Percentiles rank a stretch among this genome's conserved stretches.
These are phyloP conservation scores for Nelumbo lutea DNA, from an alignment of 164 flowering plant genomes.

Conservation along the genomic window DNA sequence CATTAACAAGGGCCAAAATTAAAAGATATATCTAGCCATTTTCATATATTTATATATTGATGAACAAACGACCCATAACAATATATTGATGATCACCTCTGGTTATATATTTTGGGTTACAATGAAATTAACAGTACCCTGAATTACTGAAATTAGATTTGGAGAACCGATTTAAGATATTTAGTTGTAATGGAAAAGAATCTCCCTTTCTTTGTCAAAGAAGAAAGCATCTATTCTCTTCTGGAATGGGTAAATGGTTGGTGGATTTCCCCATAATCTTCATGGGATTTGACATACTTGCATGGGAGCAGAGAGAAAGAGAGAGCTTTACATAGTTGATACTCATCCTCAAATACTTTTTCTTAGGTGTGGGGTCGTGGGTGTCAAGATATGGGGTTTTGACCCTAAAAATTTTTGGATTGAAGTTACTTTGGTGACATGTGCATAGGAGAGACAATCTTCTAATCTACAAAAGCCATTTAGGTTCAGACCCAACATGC, in stretches of 20 bases:
- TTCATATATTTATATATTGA: no score
- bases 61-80: no score
- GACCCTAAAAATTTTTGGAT: constrained; percentile 17
- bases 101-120: no score
- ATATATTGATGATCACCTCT: no score
- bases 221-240: constrained; percentile 58
- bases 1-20: no score
- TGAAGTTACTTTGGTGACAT: constrained; percentile 23
- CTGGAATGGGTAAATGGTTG: constrained; percentile 14
- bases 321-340: constrained; percentile 31
- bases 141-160: not conserved
- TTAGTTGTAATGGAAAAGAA: constrained; percentile 22
- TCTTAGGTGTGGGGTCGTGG: constrained; percentile 12
- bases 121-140: no score
- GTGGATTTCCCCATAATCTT: constrained; percentile 2
- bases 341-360: constrained; percentile 18
- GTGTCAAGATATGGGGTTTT: constrained; percentile 23
- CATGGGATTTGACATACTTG: constrained; percentile 10
- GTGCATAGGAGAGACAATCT: constrained; percentile 47
- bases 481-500: constrained; percentile 21
- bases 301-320: constrained; percentile 11
- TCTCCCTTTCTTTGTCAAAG: constrained; percentile 51
- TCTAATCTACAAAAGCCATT: constrained; percentile 58
- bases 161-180: constrained; percentile 10
- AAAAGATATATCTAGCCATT: no score